Evolutionary conservation across 1,139 yeast species (phyloP).

Genomic region (Candida gigantensis): DNA sequence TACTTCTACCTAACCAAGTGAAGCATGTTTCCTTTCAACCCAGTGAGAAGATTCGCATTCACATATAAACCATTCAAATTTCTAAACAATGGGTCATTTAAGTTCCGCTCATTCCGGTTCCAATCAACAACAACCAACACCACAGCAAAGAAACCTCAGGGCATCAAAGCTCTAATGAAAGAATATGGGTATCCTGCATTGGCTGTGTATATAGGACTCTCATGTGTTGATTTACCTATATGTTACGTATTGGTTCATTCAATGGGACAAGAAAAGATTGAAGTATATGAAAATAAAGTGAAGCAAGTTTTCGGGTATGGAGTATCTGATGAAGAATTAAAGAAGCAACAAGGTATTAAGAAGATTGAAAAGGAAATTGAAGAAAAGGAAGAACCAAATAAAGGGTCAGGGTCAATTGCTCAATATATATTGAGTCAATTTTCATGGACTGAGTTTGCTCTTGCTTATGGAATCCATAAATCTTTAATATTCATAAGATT

Average conservation of each 20-base stretch:
- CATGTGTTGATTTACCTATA: slow-evolving; percentile 76
- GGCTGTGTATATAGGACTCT: slow-evolving; percentile 75
- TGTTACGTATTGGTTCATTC: slow-evolving; percentile 84
- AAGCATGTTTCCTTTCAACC: slow-evolving; percentile 18
- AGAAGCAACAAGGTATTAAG: slow-evolving; percentile 33
- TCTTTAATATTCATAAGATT: slow-evolving; percentile 76
- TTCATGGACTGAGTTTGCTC: slow-evolving; percentile 68
- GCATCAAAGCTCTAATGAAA: slow-evolving; percentile 70
- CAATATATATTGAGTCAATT: slow-evolving; percentile 26
- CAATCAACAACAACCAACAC: slow-evolving; percentile 19
- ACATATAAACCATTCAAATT: neutral
- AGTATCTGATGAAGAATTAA: slow-evolving; percentile 40
- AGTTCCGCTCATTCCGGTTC: slow-evolving; percentile 17
- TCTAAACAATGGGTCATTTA: neutral
- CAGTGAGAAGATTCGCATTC: slow-evolving; percentile 11
- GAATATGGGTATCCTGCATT: slow-evolving; percentile 92
- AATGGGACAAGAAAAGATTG: slow-evolving; percentile 78
- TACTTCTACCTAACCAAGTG: neutral
- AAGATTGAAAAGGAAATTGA: slow-evolving; percentile 26
- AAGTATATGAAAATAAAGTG: slow-evolving; percentile 60
- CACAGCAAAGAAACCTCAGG: slow-evolving; percentile 27
- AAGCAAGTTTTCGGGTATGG: slow-evolving; percentile 64
- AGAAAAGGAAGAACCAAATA: slow-evolving; percentile 10
- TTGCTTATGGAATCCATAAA: slow-evolving; percentile 94
- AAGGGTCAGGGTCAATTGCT: slow-evolving; percentile 5